Conservation (phyloP, 2,329 filamentous ascomycete genomes). For the Cladosporium sp. region DNA sequence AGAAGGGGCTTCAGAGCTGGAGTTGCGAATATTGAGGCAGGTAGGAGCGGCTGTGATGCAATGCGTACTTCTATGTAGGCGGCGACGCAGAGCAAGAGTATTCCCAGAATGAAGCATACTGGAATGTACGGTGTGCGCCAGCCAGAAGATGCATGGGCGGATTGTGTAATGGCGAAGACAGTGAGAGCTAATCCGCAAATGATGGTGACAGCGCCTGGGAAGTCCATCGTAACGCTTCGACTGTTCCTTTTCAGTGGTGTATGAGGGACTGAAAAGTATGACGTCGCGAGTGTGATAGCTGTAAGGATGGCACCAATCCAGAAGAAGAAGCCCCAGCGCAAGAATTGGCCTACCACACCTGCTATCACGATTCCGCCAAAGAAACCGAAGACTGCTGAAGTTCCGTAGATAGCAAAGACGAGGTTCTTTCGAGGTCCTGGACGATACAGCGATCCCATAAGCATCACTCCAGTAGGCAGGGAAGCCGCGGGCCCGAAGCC, state of each 20-base stretch:
- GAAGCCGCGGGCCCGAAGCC: slow-evolving; percentile 30
- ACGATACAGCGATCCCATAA: slow-evolving; percentile 28
- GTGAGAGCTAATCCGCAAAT: slow-evolving; percentile 63
- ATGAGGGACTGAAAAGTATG: slow-evolving; percentile 47
- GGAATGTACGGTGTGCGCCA: slow-evolving; percentile 70
- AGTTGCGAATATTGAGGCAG: slow-evolving; percentile 62
- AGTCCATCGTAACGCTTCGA: slow-evolving; percentile 56
- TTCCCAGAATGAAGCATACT: slow-evolving; percentile 58
- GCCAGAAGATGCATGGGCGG: slow-evolving; percentile 60
- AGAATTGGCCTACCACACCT: slow-evolving; percentile 51
- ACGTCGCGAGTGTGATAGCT: slow-evolving; percentile 42
- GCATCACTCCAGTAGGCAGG: slow-evolving; percentile 26
- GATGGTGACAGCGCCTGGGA: slow-evolving; percentile 57
- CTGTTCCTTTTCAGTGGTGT: slow-evolving; percentile 26
- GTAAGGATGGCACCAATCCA: slow-evolving; percentile 57
- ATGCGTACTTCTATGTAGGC: slow-evolving; percentile 69
- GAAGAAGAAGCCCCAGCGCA: slow-evolving; percentile 63
- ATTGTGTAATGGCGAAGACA: slow-evolving; percentile 70
- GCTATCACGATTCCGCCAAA: slow-evolving; percentile 61
- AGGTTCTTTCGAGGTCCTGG: slow-evolving; percentile 31
- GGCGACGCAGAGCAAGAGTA: slow-evolving; percentile 54
- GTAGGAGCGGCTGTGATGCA: slow-evolving; percentile 62
- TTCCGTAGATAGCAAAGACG: slow-evolving; percentile 40
- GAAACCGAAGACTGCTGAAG: slow-evolving; percentile 53
- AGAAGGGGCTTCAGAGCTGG: slow-evolving; percentile 63